Conservation (phyloP, 305 asterid species). For the Ilex paraguariensis region DNA sequence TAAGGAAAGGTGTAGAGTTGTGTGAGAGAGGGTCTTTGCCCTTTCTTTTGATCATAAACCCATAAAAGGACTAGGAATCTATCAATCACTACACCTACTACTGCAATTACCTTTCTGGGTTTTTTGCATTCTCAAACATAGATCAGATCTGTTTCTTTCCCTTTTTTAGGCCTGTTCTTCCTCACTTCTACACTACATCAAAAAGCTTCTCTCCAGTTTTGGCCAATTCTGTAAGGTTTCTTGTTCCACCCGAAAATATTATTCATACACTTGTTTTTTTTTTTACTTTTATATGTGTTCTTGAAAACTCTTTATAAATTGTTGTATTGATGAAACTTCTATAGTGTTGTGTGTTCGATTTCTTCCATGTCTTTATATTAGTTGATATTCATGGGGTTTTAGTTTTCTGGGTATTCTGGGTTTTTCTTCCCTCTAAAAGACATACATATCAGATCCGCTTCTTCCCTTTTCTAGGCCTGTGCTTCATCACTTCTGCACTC, state of each 20-base stretch:
- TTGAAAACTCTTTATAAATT: too few relatives aligned
- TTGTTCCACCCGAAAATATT: slow-evolving; percentile 14
- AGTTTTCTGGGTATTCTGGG: neutral
- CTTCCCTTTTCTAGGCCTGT: slow-evolving; percentile 40
- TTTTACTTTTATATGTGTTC: too few relatives aligned
- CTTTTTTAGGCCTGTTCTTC: slow-evolving; percentile 35
- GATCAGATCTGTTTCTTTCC: slow-evolving; percentile 35
- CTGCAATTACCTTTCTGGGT: neutral
- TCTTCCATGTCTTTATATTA: too few relatives aligned
- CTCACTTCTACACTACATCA: slow-evolving; percentile 25
- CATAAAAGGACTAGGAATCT: slow-evolving; percentile 30
- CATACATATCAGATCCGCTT: slow-evolving; percentile 25
- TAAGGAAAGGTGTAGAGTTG: slow-evolving; percentile 16
- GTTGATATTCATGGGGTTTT: too few relatives aligned
- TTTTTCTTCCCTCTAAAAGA: neutral
- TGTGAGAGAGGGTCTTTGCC: neutral
- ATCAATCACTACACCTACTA: slow-evolving; percentile 18
- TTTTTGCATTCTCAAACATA: slow-evolving; percentile 3
- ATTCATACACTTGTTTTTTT: slow-evolving; percentile 4
- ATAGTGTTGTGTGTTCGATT: too few relatives aligned
- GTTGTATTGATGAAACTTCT: too few relatives aligned
- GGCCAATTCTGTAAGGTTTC: slow-evolving; percentile 39
- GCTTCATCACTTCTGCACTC: slow-evolving; percentile 25
- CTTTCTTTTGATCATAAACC: slow-evolving; percentile 10
- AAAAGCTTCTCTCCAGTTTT: slow-evolving; percentile 37